Evolutionary conservation across 495 filamentous ascomycete species (phyloP).

Genomic region (Podospora anserina): DNA sequence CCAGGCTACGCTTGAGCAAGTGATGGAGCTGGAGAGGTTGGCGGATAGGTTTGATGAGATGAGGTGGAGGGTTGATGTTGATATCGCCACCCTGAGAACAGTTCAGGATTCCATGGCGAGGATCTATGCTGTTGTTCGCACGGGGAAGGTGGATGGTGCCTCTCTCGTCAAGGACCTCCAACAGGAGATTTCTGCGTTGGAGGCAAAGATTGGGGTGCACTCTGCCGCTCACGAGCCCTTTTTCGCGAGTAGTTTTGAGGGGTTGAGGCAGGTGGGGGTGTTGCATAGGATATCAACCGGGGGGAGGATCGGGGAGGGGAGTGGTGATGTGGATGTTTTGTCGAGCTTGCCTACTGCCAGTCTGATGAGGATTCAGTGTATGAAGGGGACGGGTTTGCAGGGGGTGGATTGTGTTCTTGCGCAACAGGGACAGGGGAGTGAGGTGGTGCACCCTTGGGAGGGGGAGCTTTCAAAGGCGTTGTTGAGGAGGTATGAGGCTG

Average conservation of each 20-base stretch:
- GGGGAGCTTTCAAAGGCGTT: slow-evolving; percentile 55
- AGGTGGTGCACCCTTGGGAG: slow-evolving; percentile 45
- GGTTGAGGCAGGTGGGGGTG: slow-evolving; percentile 60
- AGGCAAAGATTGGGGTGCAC: slow-evolving; percentile 42
- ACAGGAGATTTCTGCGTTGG: slow-evolving; percentile 55
- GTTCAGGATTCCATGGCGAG: slow-evolving; percentile 52
- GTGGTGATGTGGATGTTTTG: slow-evolving; percentile 41
- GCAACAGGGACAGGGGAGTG: slow-evolving; percentile 27
- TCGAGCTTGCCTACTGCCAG: slow-evolving; percentile 44
- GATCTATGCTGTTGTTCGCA: slow-evolving; percentile 48
- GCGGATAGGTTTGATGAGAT: slow-evolving; percentile 68
- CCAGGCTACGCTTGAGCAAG: slow-evolving; percentile 49
- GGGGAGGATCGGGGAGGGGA: slow-evolving; percentile 15
- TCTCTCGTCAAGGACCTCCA: slow-evolving; percentile 51
- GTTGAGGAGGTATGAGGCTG: slow-evolving; percentile 52
- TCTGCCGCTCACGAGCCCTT: slow-evolving; percentile 44
- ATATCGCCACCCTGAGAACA: slow-evolving; percentile 41
- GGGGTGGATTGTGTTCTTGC: slow-evolving; percentile 44
- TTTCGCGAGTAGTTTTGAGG: slow-evolving; percentile 64
- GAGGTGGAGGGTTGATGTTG: slow-evolving; percentile 50
- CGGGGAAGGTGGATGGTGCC: slow-evolving; percentile 41
- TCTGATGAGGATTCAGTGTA: slow-evolving; percentile 44
- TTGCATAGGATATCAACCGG: slow-evolving; percentile 36
- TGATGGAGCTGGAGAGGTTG: slow-evolving; percentile 63
- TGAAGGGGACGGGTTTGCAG: slow-evolving; percentile 40